Evolutionary conservation across 495 filamentous ascomycete genomes (phyloP), one percentile per base, ranked within the genome.

Genomic region (Mycothermus thermophilus): DNA sequence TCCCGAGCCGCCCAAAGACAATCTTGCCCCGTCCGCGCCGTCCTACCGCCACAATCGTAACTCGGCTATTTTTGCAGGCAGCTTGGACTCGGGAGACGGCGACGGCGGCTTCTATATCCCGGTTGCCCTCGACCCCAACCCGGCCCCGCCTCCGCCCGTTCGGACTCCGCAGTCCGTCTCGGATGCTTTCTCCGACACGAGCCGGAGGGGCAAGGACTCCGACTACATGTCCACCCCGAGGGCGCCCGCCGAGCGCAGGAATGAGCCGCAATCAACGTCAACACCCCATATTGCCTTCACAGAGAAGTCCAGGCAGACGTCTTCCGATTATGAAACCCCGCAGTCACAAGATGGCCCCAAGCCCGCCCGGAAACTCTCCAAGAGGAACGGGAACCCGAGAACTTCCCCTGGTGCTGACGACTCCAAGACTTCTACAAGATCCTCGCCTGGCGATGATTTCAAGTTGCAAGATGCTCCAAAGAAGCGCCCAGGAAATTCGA

Each of bases 211-310:
- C 40, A 63, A 59, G 45, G 65, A 64, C 26, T 65, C 52, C 34
- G 72, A 79, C 32, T 75, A 77, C 35, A 74, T 74, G 49, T 47
- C 36, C 33, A 38, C 55, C 18, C 26, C 57, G 8, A 58, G 52
- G 42, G n/a, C 34, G 4, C 19, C 47, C 18, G 34, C 47, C 5
- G 54, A 61, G 36, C 62, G 50, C 35, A 58, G 50, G 19, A 34
- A 46, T 9, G 62, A 60, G 18, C 63, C 63, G 4, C 60, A 63
- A 29, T 54, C 63, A 3, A 63, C 72, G n/a, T n/a, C n/a, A 8
- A 83, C 81, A 6, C 83, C 85, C 22, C 86, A 96, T 56, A 93
- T 94, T 50, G 82, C 83, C 24, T 92, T 82, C 52, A 85, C 93
- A 53, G 83, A 92, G 48, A 87, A 86, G 50, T 75, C 75, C 0